phyloP scores from a whole-genome alignment of 108 stramenopile species.

The Aurantiochytrium sp. region DNA sequence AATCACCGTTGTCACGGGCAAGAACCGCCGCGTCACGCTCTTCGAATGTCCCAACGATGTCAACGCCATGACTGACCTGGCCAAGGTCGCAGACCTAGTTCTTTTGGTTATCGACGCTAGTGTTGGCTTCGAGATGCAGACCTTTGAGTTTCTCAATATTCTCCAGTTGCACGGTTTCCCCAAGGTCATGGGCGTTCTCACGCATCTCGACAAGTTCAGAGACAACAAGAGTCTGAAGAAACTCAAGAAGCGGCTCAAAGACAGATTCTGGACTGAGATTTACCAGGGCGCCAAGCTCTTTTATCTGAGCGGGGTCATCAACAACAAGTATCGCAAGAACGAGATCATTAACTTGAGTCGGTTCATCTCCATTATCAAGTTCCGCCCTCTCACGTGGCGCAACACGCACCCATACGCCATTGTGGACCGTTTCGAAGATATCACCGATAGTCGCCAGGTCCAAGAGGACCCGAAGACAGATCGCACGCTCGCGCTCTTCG shows the following conservation, averaged over 20 bases:
- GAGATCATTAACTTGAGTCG: conserved; percentile 81
- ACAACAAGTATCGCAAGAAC: conserved; percentile 88
- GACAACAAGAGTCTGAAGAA: conserved; percentile 79
- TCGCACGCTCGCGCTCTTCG: conserved; percentile 78
- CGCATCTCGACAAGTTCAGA: conserved; percentile 86
- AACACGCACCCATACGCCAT: conserved; percentile 94
- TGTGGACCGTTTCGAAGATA: conserved; percentile 86
- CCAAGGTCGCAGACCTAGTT: conserved; percentile 94
- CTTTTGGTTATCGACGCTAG: conserved; percentile 91
- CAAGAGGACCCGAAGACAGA: conserved; percentile 70
- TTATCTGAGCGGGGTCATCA: conserved; percentile 79
- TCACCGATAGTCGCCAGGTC: conserved; percentile 65
- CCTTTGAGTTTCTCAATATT: conserved; percentile 95
- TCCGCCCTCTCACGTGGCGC: conserved; percentile 89
- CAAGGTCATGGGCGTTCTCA: conserved; percentile 95
- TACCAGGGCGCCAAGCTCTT: conserved; percentile 98
- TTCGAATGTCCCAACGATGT: conserved; percentile 89
- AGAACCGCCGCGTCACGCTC: conserved; percentile 80
- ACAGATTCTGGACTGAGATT: conserved; percentile 97
- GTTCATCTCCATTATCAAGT: conserved; percentile 81
- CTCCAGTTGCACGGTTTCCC: conserved; percentile 96
- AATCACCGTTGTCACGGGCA: conserved; percentile 86
- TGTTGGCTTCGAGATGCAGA: conserved; percentile 99
- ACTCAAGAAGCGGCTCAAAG: conserved; percentile 84
- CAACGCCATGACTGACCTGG: conserved; percentile 88